Evolutionary conservation across 495 filamentous ascomycete species (phyloP).

Genomic region (Trichoderma virens): DNA sequence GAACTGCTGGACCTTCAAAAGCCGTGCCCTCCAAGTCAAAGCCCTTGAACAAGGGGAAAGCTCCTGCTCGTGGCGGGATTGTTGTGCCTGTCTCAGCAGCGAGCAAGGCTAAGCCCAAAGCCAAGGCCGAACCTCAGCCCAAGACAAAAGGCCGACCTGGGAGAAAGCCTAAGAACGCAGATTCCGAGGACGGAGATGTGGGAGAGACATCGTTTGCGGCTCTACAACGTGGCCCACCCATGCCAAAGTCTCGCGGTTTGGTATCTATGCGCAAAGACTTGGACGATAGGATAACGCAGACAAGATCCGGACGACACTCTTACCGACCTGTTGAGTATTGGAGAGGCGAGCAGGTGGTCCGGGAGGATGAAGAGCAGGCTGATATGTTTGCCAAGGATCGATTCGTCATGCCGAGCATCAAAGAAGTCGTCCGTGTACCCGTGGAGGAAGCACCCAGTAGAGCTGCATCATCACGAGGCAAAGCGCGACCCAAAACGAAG

Average conservation of each 20-base stretch:
- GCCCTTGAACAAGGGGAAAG: conserved; percentile 10
- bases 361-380: conserved; percentile 41
- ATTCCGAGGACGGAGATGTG: conserved; percentile 21
- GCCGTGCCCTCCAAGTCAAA: background rate
- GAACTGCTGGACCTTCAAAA: background rate
- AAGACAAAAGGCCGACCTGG: conserved; percentile 16
- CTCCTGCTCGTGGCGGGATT: conserved; percentile 10
- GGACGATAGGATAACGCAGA: conserved; percentile 37
- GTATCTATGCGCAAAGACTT: conserved; percentile 66
- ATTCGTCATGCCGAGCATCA: conserved; percentile 56
- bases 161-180: conserved; percentile 16
- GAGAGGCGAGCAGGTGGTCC: conserved; percentile 73
- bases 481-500: conserved; percentile 10
- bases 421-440: conserved; percentile 68
- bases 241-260: conserved; percentile 53
- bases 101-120: conserved; percentile 16
- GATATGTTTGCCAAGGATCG: conserved; percentile 26
- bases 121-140: conserved; percentile 17
- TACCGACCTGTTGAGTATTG: conserved; percentile 79
- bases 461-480: background rate
- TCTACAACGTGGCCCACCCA: conserved; percentile 41
- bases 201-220: conserved; percentile 31
- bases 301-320: conserved; percentile 46
- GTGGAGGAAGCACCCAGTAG: conserved; percentile 30
- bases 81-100: conserved; percentile 3